Base-by-base conservation (phyloP, 2,329 filamentous ascomycete species). In the Zalaria obscura region DNA sequence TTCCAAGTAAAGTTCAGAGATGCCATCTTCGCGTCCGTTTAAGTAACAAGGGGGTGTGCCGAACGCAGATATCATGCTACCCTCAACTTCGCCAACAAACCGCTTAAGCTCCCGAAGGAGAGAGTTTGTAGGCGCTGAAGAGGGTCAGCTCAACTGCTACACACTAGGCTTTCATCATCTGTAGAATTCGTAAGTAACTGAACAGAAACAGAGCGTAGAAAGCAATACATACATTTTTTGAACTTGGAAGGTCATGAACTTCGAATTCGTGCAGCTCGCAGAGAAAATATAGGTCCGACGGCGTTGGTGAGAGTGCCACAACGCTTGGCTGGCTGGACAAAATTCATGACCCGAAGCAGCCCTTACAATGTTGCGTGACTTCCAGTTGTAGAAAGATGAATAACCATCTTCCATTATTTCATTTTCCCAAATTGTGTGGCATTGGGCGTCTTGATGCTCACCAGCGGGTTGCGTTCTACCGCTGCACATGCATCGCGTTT, bases 151-250 rank as follows among this genome's bases (percentile, higher is more conserved):
- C 91, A 93, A 85, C 78, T 78, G 70, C 65, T 78, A 80, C 91
- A 96, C 89, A 78, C 84, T 80, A 79, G 77, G 84, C 84, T 94
- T 93, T 98, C 91, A 96, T 98, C 89, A 96, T 93, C 87, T 95
- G 52, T 44, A 39, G 29, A 39, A 1, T 4, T 8, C 32, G 35
- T n/a, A 38, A 33, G 39, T 39, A 47, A 50, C 52, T 60, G 48
- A 59, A 48, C 46, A 3, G n/a, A 28, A n/a, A 31, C 5, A 37
- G 1, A 9, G 10, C 7, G 25, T 26, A 27, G 10, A 11, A 9
- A 46, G 10, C 10, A 26, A 39, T 46, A 77, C 87, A 76, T 72
- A 95, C 88, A 71, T 85, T 76, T 80, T 79, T 82, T 93, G 93
- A 93, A 95, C 88, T 84, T 86, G 87, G 88, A 95, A 93, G 86